Percentiles rank a stretch among this genome's conserved stretches.
These are phyloP conservation scores for Debaryomyces subglobosus DNA, from an alignment of 1,139 yeast genomes.

Conservation along the genomic window DNA sequence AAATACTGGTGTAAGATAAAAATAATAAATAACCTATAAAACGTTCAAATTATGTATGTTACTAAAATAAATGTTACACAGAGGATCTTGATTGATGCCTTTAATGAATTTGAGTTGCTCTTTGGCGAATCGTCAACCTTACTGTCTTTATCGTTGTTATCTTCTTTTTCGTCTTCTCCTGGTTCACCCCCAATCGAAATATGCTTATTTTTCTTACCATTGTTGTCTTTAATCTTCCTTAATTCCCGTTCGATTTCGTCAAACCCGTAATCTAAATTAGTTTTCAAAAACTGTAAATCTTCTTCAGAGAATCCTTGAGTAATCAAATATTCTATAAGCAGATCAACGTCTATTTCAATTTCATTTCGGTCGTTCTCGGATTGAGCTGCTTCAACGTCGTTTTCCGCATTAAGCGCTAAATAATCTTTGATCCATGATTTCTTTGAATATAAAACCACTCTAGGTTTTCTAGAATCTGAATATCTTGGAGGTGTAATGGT, in stretches of 20 bases:
- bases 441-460: constrained; percentile 11
- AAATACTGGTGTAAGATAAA: constrained; percentile 14
- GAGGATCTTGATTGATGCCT: neutral
- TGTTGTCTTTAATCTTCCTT: constrained; percentile 28
- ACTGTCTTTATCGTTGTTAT: constrained; percentile 26
- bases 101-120: constrained; percentile 2
- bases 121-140: neutral
- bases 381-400: neutral
- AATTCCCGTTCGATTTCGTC: constrained; percentile 44
- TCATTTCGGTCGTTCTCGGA: neutral
- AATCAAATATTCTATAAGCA: constrained; percentile 30
- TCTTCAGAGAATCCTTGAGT: constrained; percentile 32
- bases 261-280: constrained; percentile 37
- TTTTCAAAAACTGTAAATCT: constrained; percentile 32
- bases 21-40: constrained; percentile 2
- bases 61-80: constrained; percentile 3
- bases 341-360: constrained; percentile 25
- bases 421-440: constrained; percentile 23
- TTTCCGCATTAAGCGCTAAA: constrained; percentile 13
- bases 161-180: constrained; percentile 27
- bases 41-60: neutral
- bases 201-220: constrained; percentile 17
- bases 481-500: neutral
- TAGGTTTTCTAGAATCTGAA: constrained; percentile 5
- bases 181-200: constrained; percentile 46